Percentiles rank a stretch among this genome's conserved stretches.
Conservation (phyloP, 176 grass and related monocot species). For the Pontederia paniculata region DNA sequence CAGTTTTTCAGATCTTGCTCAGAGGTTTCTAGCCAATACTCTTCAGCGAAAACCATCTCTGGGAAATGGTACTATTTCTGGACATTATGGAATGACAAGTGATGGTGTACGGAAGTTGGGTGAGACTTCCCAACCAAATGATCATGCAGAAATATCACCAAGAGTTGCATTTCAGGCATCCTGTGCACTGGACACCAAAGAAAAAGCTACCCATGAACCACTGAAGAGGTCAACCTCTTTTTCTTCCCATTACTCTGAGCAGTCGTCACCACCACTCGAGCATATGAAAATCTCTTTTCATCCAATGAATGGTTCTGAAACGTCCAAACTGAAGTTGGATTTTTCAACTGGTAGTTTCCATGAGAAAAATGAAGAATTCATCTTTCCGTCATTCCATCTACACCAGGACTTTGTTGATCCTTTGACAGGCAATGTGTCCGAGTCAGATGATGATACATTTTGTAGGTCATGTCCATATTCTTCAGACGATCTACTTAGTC, state of each 20-base stretch:
- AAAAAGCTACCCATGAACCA: constrained; percentile 31
- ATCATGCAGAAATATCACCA: constrained; percentile 16
- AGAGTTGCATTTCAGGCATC: constrained; percentile 17
- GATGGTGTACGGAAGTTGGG: constrained; percentile 23
- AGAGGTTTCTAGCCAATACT: constrained; percentile 81
- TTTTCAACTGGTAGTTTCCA: constrained; percentile 37
- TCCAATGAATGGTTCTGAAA: constrained; percentile 51
- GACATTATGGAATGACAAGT: constrained; percentile 14
- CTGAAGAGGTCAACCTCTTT: constrained; percentile 38
- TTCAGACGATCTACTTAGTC: constrained; percentile 79
- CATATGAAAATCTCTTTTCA: constrained; percentile 96
- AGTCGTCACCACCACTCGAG: constrained; percentile 86
- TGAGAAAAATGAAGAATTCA: constrained; percentile 50
- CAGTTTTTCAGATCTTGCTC: constrained; percentile 82
- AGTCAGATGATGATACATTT: constrained; percentile 97
- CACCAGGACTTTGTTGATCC: constrained; percentile 34
- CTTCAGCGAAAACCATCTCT: constrained; percentile 70
- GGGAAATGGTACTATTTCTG: constrained; percentile 34
- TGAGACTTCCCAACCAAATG: constrained; percentile 21
- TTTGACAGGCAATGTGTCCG: constrained; percentile 47
- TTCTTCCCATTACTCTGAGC: constrained; percentile 38
- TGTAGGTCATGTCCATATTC: constrained; percentile 88
- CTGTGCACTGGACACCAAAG: constrained; percentile 25
- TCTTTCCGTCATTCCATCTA: constrained; percentile 76
- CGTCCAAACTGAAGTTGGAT: constrained; percentile 51